Base-by-base conservation (phyloP, 805 yeast genomes). In the Saccharomycopsis sp. region DNA sequence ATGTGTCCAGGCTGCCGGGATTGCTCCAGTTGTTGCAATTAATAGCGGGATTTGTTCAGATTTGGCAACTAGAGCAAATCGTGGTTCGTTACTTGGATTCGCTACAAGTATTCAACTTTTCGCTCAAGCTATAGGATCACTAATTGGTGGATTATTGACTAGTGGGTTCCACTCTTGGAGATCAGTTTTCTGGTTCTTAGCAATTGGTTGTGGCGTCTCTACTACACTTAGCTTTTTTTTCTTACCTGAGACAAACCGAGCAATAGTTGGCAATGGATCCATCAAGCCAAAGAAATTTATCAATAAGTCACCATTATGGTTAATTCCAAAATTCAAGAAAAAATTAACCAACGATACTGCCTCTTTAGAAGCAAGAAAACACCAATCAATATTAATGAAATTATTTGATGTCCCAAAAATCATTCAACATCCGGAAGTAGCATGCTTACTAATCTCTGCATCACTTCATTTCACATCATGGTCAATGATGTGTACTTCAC, bases 81-180 rank as follows among this genome's bases (percentile, higher is more conserved):
- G 96, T 53, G 96, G 95, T 13, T 73, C 78, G 1, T 72, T 74
- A 52, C 77, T 80, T 35, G 93, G 94, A 0, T 54, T 79, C 14
- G 74, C 77, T 1, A 58, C 75, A 14, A 90, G 94, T 0, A 65
- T 79, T 35, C 76, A 80, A 14, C 68, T 83, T 26, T 53, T 83
- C 5, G 95, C 95, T 1, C 81, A 80, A 54, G 87, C 86, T 2
- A 68, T 86, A 51, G 90, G 94, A 8, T 86, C 94, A 0, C 63
- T 88, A n/a, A 63, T 86, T 19, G 80, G 81, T 5, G 69, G 79
- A 3, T 63, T 65, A 1, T 54, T 75, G 57, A 85, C 66, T 46
- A 72, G 72, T 6, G 63, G 60, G 0, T 52, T 67, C 19, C 56
- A 66, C 2, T 68, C 76, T 16, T 87, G 96, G 95, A 68, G 89